phyloP scores from a whole-genome alignment of 2,329 filamentous ascomycete genomes.

The Huntiella savannae region DNA sequence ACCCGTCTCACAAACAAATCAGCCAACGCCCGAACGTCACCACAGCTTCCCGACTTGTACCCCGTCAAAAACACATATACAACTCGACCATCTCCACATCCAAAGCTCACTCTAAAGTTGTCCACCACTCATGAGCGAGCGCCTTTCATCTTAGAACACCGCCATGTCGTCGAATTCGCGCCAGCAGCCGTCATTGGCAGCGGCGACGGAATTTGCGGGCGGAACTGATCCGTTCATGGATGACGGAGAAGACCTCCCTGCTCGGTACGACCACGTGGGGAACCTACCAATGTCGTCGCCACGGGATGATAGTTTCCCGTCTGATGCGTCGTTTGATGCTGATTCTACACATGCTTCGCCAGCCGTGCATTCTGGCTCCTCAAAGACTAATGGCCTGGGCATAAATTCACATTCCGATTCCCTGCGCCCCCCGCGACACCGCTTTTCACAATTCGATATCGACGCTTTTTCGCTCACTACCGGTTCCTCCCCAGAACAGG shows the following conservation, averaged over 20 bases:
- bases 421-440: conserved; percentile 28
- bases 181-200: conserved; percentile 7
- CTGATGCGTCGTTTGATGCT: conserved; percentile 7
- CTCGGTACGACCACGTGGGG: too few species aligned
- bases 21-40: too few species aligned
- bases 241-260: not conserved
- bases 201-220: conserved; percentile 10
- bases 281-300: not conserved
- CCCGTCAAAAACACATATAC: not conserved
- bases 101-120: not conserved
- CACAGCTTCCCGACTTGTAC: not conserved
- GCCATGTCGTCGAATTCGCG: conserved; percentile 7
- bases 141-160: not conserved
- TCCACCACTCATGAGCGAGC: not conserved
- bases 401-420: not conserved
- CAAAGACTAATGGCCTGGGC: not conserved
- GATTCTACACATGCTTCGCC: not conserved
- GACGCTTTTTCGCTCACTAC: conserved; percentile 62
- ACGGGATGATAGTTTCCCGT: conserved; percentile 5
- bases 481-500: conserved; percentile 62
- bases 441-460: conserved; percentile 68
- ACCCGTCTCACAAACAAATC: too few species aligned
- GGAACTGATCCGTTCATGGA: conserved; percentile 7
- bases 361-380: not conserved
- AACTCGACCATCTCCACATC: not conserved